A percentile compares a stretch with the other conserved stretches of the same genome.
phyloP scores from a whole-genome alignment of 257 asterid genomes.

The Solanum gracilifrons region DNA sequence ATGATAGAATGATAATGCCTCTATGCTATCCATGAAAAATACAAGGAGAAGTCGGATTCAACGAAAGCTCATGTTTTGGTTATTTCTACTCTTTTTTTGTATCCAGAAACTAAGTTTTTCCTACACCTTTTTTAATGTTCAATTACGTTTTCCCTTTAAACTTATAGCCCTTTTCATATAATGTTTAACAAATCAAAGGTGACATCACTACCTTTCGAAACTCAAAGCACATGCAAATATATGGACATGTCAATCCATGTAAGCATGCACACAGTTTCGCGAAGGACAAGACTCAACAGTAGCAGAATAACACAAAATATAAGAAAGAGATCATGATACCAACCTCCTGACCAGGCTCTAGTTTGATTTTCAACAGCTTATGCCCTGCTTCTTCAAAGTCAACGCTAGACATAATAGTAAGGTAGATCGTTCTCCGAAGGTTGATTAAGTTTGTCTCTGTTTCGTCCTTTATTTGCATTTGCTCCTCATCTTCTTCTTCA shows the following conservation, averaged over 20 bases:
- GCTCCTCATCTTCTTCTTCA: slow-evolving; percentile 78
- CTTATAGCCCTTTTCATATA: background rate
- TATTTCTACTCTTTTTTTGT: background rate
- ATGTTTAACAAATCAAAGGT: background rate
- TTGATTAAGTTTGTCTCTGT: slow-evolving; percentile 85
- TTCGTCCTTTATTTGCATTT: slow-evolving; percentile 78
- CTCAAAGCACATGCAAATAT: background rate
- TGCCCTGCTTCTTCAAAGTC: slow-evolving; percentile 98
- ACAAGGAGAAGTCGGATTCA: background rate
- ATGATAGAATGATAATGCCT: background rate
- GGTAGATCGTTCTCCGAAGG: slow-evolving; percentile 80
- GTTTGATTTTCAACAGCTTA: slow-evolving; percentile 69
- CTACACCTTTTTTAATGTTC: background rate
- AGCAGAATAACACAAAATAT: background rate
- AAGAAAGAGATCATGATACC: slow-evolving; percentile 3
- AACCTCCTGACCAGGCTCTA: slow-evolving; percentile 98
- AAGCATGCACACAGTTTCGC: background rate
- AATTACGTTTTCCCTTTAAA: background rate
- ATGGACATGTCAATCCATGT: background rate
- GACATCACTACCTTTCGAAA: background rate
- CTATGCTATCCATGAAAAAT: background rate
- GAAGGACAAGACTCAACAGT: background rate
- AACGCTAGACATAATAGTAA: slow-evolving; percentile 94
- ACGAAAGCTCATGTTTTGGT: background rate
- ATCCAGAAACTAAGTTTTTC: background rate